These are phyloP conservation scores for Trichophyton simii DNA, from an alignment of 2,329 filamentous ascomycete species.

Conservation along the genomic window DNA sequence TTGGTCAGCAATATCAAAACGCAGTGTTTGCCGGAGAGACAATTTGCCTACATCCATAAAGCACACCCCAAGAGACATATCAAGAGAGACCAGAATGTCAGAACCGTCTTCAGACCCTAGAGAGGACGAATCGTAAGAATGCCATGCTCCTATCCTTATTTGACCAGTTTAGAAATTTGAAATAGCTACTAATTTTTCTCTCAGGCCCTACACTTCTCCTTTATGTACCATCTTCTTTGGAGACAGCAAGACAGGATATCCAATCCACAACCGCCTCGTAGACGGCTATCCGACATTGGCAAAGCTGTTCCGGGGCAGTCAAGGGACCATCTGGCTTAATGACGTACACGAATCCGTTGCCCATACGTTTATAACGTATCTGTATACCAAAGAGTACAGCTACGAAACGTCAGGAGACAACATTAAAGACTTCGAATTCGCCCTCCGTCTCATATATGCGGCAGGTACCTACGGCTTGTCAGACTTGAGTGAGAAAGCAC, in stretches of 20 bases:
- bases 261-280: neutral
- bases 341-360: neutral
- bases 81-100: no score
- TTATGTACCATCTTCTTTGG: neutral
- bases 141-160: no score
- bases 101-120: neutral
- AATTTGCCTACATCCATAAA: no score
- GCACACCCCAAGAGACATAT: no score
- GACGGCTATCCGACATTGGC: neutral
- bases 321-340: neutral
- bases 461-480: neutral
- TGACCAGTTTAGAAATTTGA: neutral
- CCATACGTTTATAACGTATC: neutral
- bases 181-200: neutral
- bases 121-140: neutral
- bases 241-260: neutral
- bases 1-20: no score
- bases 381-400: neutral
- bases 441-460: neutral
- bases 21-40: no score
- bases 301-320: neutral
- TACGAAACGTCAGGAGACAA: neutral
- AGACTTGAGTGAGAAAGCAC: neutral
- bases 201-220: neutral
- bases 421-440: neutral